phyloP scores from a whole-genome alignment of 1,139 yeast genomes.

The Sugiyamaella grinbergsii region DNA sequence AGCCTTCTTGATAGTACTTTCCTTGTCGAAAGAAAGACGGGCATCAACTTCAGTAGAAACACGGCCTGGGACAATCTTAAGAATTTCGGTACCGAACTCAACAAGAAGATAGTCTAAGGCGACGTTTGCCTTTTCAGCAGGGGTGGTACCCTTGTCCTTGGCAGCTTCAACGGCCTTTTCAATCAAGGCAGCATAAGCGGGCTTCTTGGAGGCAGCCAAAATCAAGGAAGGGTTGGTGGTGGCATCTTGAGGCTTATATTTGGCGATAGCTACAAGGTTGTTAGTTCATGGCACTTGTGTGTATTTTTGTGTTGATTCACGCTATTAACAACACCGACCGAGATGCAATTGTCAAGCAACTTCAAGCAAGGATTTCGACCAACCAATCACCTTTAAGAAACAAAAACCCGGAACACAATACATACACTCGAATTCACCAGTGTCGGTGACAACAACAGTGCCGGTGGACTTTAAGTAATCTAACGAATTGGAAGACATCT shows the following conservation, averaged over 20 bases:
- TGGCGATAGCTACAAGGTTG: constrained; percentile 64
- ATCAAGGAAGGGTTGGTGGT: constrained; percentile 98
- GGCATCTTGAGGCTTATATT: constrained; percentile 98
- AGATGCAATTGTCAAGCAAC: too few relatives aligned
- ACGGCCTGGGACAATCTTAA: constrained; percentile 96
- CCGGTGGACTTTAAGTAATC: constrained; percentile 95
- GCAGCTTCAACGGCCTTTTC: constrained; percentile 91
- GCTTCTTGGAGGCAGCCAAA: constrained; percentile 90
- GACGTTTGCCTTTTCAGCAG: constrained; percentile 64
- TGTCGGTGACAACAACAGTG: constrained; percentile 95
- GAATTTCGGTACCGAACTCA: constrained; percentile 93
- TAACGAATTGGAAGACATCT: constrained; percentile 67
- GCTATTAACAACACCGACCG: too few relatives aligned
- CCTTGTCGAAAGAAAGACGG: constrained; percentile 91
- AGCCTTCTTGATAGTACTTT: constrained; percentile 92
- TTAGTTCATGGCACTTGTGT: too few relatives aligned
- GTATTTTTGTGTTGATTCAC: background rate
- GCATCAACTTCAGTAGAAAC: constrained; percentile 99
- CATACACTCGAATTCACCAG: constrained; percentile 91
- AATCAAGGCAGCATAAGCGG: constrained; percentile 84
- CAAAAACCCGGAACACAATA: background rate
- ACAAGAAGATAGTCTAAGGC: constrained; percentile 93
- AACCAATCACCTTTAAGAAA: too few relatives aligned
- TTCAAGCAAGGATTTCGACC: too few relatives aligned
- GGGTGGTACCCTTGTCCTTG: constrained; percentile 57